Percentiles rank a stretch among this genome's conserved stretches.
These are phyloP conservation scores for Remersonia thermophila DNA, from an alignment of 2,329 filamentous ascomycete species.

Conservation along the genomic window DNA sequence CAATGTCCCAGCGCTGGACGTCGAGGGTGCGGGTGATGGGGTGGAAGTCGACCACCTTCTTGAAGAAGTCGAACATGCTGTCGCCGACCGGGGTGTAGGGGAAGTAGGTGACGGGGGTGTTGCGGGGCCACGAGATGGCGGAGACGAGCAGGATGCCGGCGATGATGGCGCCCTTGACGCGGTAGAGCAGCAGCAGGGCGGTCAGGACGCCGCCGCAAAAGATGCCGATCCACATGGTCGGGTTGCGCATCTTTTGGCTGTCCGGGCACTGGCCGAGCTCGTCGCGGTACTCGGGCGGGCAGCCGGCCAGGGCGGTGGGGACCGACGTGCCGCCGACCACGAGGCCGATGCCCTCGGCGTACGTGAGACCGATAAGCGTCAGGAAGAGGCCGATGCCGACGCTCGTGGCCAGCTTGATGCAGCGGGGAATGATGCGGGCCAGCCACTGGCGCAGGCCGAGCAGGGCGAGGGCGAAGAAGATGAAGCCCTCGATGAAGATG, in stretches of 20 bases:
- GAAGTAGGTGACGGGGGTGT: slow-evolving; percentile 68
- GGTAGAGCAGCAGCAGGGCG: slow-evolving; percentile 69
- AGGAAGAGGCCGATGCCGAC: slow-evolving; percentile 79
- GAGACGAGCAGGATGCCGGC: slow-evolving; percentile 71
- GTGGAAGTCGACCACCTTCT: slow-evolving; percentile 75
- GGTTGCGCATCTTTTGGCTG: slow-evolving; percentile 64
- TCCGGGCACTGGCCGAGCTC: slow-evolving; percentile 46
- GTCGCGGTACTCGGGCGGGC: slow-evolving; percentile 33
- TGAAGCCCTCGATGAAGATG: slow-evolving; percentile 78
- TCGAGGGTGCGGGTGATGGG: slow-evolving; percentile 56
- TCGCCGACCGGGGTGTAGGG: slow-evolving; percentile 59
- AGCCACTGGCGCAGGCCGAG: slow-evolving; percentile 81
- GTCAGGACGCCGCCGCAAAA: slow-evolving; percentile 77
- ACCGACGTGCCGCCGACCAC: slow-evolving; percentile 56
- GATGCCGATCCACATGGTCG: slow-evolving; percentile 78
- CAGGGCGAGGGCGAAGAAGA: slow-evolving; percentile 70
- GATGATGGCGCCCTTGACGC: slow-evolving; percentile 78
- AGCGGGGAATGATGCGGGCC: slow-evolving; percentile 67
- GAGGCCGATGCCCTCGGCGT: slow-evolving; percentile 70
- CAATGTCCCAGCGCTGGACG: slow-evolving; percentile 63
- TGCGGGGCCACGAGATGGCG: slow-evolving; percentile 78
- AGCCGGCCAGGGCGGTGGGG: slow-evolving; percentile 66
- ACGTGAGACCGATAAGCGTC: slow-evolving; percentile 63
- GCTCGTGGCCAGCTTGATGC: slow-evolving; percentile 77
- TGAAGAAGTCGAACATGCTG: slow-evolving; percentile 72